Base-by-base conservation (phyloP, 2,329 filamentous ascomycete species). In the Penicillium janthinellum region DNA sequence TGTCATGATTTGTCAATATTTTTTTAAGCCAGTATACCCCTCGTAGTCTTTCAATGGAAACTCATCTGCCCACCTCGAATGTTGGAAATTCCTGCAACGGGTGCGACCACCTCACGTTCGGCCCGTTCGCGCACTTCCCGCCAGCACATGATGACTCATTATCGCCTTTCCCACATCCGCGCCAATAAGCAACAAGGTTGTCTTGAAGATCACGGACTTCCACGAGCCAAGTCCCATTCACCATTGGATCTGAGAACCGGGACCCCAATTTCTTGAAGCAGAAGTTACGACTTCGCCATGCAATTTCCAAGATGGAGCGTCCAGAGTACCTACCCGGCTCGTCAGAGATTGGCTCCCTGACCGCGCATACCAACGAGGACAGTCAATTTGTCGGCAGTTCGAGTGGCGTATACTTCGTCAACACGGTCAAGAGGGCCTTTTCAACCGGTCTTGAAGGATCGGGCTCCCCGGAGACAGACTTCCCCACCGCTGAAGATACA, bases 381-480 rank as follows among this genome's bases (percentile, higher is more conserved):
- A 82, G 80, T 53, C 77, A 82, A 55, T 84, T 83, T 65, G 79
- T 84, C 34, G 82, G 82, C 28, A 82, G 80, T 64, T 81, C 81
- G 12, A 82, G 78, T 42, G 82, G 82, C 3, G 79, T 84, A 47
- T 84, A 80, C 69, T 84, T 84, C 68, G 77, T 82, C 64, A 83
- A 84, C 59, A 84, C 82, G 0, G 82, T 84, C 57, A 79, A 79
- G 44, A 77, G 78, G 35, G 81, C 81, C n/a, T 84, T 84, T 66
- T 77, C 78, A 5, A 68, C 71, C 20, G 71, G 73, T 6, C 64
- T 75, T 31, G 69, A 70, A 47, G 52, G 63, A 8, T 59, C 61
- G 4, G 58, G 41, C 14, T 58, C 65, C 28, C 59, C 63, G 20
- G 64, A 59, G 5, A 61, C 60, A 12, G 65, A 65, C 2, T 74